These are phyloP conservation scores for Amylostereum chailletii DNA, from an alignment of 1,284 basidiomycete genomes.

Conservation along the genomic window DNA sequence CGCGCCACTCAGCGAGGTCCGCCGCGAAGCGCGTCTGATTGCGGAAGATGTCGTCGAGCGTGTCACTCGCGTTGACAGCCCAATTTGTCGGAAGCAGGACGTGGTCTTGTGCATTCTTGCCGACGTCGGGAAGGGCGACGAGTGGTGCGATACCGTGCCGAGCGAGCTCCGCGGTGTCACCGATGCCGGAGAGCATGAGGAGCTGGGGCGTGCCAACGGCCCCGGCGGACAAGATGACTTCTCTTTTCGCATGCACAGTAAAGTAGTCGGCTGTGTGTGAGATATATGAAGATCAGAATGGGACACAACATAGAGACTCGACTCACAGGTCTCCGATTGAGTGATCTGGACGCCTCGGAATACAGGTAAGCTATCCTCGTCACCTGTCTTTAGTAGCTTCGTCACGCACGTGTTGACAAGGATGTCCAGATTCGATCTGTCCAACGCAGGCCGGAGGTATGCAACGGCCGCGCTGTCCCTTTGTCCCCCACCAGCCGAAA, in stretches of 20 bases:
- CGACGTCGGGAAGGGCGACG: conserved; percentile 40
- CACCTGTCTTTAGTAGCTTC: conserved; percentile 10
- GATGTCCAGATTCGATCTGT: conserved; percentile 19
- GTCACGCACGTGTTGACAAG: conserved; percentile 17
- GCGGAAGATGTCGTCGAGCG: background rate
- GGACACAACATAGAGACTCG: too few relatives aligned
- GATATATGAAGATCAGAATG: too few relatives aligned
- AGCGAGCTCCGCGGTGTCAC: conserved; percentile 44
- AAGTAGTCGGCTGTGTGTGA: too few relatives aligned
- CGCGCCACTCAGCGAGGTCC: conserved; percentile 8
- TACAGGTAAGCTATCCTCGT: background rate
- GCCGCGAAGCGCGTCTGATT: background rate
- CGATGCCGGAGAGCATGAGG: conserved; percentile 64
- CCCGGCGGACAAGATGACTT: background rate
- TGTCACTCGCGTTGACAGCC: background rate
- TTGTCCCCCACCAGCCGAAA: too few relatives aligned
- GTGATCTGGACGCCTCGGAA: conserved; percentile 16
- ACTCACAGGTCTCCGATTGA: too few relatives aligned
- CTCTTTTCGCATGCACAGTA: background rate
- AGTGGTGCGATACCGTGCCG: conserved; percentile 31
- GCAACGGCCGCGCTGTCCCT: background rate
- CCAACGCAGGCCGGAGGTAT: conserved; percentile 14
- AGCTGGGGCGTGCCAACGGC: conserved; percentile 29
- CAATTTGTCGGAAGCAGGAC: background rate
- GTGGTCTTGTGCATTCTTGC: background rate